Evolutionary conservation across 2,329 filamentous ascomycete genomes (phyloP), one percentile per base, ranked within the genome.

Genomic region (Hypoxylon sp.): DNA sequence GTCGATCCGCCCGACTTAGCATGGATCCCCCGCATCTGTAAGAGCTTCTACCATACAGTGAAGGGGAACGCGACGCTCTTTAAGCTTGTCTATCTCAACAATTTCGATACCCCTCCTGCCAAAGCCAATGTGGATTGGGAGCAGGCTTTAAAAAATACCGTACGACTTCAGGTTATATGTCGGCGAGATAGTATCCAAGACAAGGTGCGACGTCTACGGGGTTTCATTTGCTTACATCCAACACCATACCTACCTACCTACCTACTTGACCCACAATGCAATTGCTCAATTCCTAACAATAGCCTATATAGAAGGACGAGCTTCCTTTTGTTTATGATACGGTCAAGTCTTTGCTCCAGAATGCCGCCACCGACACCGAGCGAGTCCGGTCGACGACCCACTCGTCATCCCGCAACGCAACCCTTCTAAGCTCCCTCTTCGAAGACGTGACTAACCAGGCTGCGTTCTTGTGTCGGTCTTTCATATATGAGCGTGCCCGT

Each of bases 391-490:
- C 77, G 6, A 72, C 77, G 27, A 83, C 81, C 6, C 80, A 83
- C 68, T 74, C 81, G 22, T 62, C 77, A 14, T 90, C 88, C 2
- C 84, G 82, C 69, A 85, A 87, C 70, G 77, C 83, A 40, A 60
- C 80, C 17, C 70, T 87, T 40, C 79, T 89, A 6, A 70, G 76
- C 6, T n/a, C 79, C 7, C 76, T 86, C 63, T 85, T 88, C 72
- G 70, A 77, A n/a, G 77, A 82, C 2, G 79, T 82, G 6, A 77
- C 81, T 22, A 91, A 89, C 69, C 82, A 86, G 53, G 83, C 88
- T 62, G 83, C 85, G 27, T 90, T 93, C 74, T 81, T 94, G 33
- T 87, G 86, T 69, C 84, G 86, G 11, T 94, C 91, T 0, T 88
- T 84, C 20, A 82, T 93, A 1, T 92, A 88, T 76, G 81, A 85